phyloP scores from a whole-genome alignment of 1,139 yeast genomes.

The Scheffersomyces stambukii region DNA sequence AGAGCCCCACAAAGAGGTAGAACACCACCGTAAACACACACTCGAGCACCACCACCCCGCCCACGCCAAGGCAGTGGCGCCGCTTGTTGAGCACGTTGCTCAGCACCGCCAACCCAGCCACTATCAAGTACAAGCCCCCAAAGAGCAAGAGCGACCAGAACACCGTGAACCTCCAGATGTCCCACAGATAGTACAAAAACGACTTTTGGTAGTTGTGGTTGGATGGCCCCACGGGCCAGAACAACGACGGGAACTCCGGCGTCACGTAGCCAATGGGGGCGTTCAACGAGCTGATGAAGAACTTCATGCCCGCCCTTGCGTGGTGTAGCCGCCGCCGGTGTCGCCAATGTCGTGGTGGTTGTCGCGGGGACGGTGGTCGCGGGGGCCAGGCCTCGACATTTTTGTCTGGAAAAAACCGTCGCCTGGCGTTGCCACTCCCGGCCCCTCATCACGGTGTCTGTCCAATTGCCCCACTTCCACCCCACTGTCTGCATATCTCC shows the following conservation, averaged over 20 bases:
- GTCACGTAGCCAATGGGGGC: conserved; percentile 78
- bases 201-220: conserved; percentile 43
- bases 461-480: too few relatives aligned
- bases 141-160: conserved; percentile 76
- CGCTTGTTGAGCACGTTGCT: conserved; percentile 23
- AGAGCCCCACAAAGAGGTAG: conserved; percentile 51
- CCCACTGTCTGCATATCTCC: too few relatives aligned
- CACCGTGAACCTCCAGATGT: conserved; percentile 83
- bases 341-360: too few relatives aligned
- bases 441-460: too few relatives aligned
- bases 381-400: too few relatives aligned
- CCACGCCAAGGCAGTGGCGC: conserved; percentile 15
- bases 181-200: conserved; percentile 62
- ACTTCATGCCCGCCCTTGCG: conserved; percentile 9
- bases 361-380: too few relatives aligned
- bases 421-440: too few relatives aligned
- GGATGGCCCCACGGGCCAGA: conserved; percentile 61
- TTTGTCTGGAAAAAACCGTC: too few relatives aligned
- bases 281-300: conserved; percentile 36
- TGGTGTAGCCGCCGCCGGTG: too few relatives aligned
- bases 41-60: conserved; percentile 8
- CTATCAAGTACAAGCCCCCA: conserved; percentile 56
- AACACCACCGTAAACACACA: conserved; percentile 35
- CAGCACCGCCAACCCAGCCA: conserved; percentile 61
- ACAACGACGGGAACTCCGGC: conserved; percentile 79